Evolutionary conservation across 2,329 filamentous ascomycete genomes (phyloP).

Genomic region (Calonectria fujianensis): DNA sequence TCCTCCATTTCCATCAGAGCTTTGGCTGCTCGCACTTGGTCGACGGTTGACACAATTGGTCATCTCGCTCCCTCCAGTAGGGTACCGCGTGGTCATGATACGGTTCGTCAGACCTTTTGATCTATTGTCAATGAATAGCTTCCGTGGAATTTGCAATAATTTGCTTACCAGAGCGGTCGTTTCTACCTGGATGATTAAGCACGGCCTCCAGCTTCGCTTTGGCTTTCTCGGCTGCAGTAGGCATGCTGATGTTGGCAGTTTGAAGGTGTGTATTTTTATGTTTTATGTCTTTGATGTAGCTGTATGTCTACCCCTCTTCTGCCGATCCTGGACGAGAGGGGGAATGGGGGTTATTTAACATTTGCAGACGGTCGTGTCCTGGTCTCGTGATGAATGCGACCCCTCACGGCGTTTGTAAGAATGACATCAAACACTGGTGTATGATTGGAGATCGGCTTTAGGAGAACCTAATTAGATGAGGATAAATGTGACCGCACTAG

Average conservation of each 20-base stretch:
- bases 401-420: constrained; percentile 40
- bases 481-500: constrained; percentile 6
- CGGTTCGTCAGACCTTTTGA: constrained; percentile 22
- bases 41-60: constrained; percentile 37
- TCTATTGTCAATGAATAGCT: not conserved
- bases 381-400: constrained; percentile 38
- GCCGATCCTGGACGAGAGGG: not conserved
- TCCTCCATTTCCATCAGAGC: constrained; percentile 23
- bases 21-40: constrained; percentile 32
- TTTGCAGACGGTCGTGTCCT: not conserved
- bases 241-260: constrained; percentile 29
- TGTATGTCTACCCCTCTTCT: constrained; percentile 17
- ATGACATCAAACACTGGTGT: constrained; percentile 29
- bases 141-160: not conserved
- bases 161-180: constrained; percentile 31
- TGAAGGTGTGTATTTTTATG: not conserved
- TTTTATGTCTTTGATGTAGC: constrained; percentile 4
- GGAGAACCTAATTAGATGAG: constrained; percentile 13
- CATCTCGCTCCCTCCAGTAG: constrained; percentile 30
- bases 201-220: constrained; percentile 40
- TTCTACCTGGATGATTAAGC: constrained; percentile 35
- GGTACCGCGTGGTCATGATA: constrained; percentile 36
- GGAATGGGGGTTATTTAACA: constrained; percentile 23
- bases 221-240: constrained; percentile 36
- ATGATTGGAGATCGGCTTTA: constrained; percentile 29